Base-by-base conservation (phyloP, 768 basidiomycete species). In the Boletus subcaerulescens region DNA sequence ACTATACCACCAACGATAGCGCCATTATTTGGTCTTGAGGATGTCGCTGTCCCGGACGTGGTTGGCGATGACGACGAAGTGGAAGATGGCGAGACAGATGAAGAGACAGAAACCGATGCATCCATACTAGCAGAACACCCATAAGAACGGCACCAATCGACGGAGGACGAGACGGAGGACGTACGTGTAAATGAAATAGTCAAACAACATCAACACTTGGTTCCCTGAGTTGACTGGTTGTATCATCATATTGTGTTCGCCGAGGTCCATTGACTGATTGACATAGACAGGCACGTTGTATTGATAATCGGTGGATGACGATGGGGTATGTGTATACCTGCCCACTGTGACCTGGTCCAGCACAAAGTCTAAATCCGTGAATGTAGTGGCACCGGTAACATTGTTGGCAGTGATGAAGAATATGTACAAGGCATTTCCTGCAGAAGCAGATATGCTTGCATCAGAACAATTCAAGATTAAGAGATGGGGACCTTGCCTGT, bases 131-230 rank as follows among this genome's bases (percentile, higher is more conserved):
- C 2, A 12, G n/a, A 47, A 41, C 15, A 39, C 38, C 4, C n/a
- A 26, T 60, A 22, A 60, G 58, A 38, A 55, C 15, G 10, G 12
- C 35, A 17, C 38, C 6, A n/a, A 36, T 10, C 7, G 17, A 6
- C 6, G n/a, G 11, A 26, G 15, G 12, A 26, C 14, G 7, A 18
- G 15, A 54, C 10, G 17, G 13, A 18, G 24, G 18, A 52, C 60
- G 2, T 26, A 62, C 59, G 54, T 61, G 26, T 64, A 64, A 40
- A 64, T 44, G 4, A 61, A 26, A 43, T 64, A 64, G 22, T 63
- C 61, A 10, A 62, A 62, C 9, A 60, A n/a, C 3, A 62, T 58
- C 36, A 58, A 48, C 24, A 60, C 41, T 0, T 26, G 2, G 13
- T 12, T 36, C 12, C 29, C 40, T 2, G 47, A n/a, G 20, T 48